Evolutionary conservation across 1,284 basidiomycete genomes (phyloP), one percentile per base, ranked within the genome.

Genomic region (Ganoderma lucidum): DNA sequence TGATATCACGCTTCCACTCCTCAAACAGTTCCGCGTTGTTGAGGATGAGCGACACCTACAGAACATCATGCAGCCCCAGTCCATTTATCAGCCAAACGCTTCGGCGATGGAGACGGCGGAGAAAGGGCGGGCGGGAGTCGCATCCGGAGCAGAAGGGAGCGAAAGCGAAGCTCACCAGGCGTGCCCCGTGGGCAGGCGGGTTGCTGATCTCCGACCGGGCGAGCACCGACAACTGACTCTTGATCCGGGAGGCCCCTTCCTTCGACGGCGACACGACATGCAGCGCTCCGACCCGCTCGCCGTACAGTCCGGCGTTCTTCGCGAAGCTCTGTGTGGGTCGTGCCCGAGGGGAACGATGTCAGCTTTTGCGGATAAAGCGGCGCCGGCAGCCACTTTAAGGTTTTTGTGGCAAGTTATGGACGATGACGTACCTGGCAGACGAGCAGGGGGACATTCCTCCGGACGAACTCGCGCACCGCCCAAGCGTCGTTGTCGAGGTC

Each of bases 291-390:
- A 96, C 88, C 42, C 96, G 93, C 82, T 97, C 94, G 63, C 95
- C 93, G 79, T 98, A 98, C 80, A 98, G 79, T 8, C 97, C 97
- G 12, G 96, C 96, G 77, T 98, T 98, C 88, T 98, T 98, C 45
- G 96, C 96, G 81, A 97, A 98, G 80, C 93, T 95, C 93, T 97
- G 84, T 53, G 28, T n/a, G 37, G 12, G 45, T 35, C 35, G 10
- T 48, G 37, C 35, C 56, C n/a, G 19, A 35, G 35, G 35, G 17
- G 35, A 5, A 23, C 35, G 19, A 59, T 39, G 41, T 42, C 37
- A 42, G 41, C 41, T 8, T 23, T 28, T 42, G 48, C 3, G 23
- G 48, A 53, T 28, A 53, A 23, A 28, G 23, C 4, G 41, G 39
- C 59, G 44, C 6, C 45, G 12, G 39, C 10, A 41, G 58, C 23